phyloP scores from a whole-genome alignment of 164 flowering plant genomes.

The Euptelea pleiosperma region DNA sequence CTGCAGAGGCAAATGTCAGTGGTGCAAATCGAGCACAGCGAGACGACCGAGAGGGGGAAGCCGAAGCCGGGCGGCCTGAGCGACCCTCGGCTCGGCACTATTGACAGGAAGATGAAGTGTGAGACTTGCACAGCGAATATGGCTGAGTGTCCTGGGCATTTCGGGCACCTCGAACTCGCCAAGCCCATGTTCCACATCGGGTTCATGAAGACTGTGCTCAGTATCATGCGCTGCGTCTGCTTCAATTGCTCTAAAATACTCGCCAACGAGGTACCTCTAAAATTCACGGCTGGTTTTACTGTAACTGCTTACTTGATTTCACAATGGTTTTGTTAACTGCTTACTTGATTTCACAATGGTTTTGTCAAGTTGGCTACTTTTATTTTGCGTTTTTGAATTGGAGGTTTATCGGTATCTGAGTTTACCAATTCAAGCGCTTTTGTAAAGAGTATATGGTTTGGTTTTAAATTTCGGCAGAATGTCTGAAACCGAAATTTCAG shows the following conservation, averaged over 20 bases:
- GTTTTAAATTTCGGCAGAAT: too few species aligned
- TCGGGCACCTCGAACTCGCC: constrained; percentile 96
- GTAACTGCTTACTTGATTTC: too few species aligned
- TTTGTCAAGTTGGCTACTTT: too few species aligned
- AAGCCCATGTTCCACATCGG: constrained; percentile 99
- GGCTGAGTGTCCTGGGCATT: constrained; percentile 99
- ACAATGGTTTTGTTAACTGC: too few species aligned
- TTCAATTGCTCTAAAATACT: constrained; percentile 90
- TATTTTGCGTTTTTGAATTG: too few species aligned
- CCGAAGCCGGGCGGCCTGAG: constrained; percentile 86
- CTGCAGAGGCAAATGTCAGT: constrained; percentile 99
- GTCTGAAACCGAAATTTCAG: too few species aligned
- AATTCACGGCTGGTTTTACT: too few species aligned
- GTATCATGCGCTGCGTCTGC: constrained; percentile 80
- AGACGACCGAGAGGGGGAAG: constrained; percentile 94
- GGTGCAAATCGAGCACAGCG: constrained; percentile 85
- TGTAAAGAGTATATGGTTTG: too few species aligned
- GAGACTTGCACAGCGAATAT: constrained; percentile 95
- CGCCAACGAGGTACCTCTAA: constrained; percentile 61
- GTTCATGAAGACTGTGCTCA: constrained; percentile 79
- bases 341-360: too few species aligned
- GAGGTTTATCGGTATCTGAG: too few species aligned
- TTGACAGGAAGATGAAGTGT: constrained; percentile 92
- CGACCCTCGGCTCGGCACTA: constrained; percentile 87
- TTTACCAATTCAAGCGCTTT: too few species aligned